These are phyloP conservation scores for Amanita jacksonii DNA, from an alignment of 768 basidiomycete species.

Conservation along the genomic window DNA sequence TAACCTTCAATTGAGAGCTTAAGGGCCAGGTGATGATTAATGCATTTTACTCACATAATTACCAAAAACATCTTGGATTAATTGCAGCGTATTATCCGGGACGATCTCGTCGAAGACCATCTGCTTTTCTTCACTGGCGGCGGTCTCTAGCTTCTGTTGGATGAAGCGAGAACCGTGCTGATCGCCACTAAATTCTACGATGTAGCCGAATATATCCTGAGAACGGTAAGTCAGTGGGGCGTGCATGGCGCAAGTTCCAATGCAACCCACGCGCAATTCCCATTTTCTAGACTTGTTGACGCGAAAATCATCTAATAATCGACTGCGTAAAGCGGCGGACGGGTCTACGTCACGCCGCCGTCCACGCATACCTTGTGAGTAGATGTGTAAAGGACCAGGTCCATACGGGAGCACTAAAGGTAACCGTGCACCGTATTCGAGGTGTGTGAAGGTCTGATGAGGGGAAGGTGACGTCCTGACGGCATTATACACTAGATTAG, in stretches of 20 bases:
- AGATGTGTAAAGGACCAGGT: slow-evolving; percentile 25
- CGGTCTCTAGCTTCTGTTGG: slow-evolving; percentile 74
- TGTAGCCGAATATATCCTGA: slow-evolving; percentile 78
- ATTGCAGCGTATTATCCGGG: slow-evolving; percentile 58
- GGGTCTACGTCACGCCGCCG: slow-evolving; percentile 36
- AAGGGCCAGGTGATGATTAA: neutral
- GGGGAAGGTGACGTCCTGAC: slow-evolving; percentile 34
- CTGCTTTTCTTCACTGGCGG: slow-evolving; percentile 72
- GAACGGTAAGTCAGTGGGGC: neutral
- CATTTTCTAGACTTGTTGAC: slow-evolving; percentile 70
- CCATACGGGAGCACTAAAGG: slow-evolving; percentile 39
- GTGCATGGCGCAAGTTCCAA: slow-evolving; percentile 1
- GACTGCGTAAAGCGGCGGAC: slow-evolving; percentile 44
- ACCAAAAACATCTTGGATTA: slow-evolving; percentile 91
- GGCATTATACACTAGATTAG: slow-evolving; percentile 32
- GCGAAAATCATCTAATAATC: slow-evolving; percentile 78
- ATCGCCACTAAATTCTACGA: slow-evolving; percentile 89
- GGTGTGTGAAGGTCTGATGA: slow-evolving; percentile 33
- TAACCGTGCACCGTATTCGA: slow-evolving; percentile 41
- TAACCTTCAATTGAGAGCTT: slow-evolving; percentile 42
- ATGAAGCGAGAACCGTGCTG: slow-evolving; percentile 99
- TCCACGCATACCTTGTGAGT: slow-evolving; percentile 31
- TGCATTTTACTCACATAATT: slow-evolving; percentile 64
- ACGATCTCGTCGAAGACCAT: slow-evolving; percentile 82
- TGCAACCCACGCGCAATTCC: slow-evolving; percentile 61